Conservation (phyloP, 106 monocot genomes). For the Platanthera zijinensis region DNA sequence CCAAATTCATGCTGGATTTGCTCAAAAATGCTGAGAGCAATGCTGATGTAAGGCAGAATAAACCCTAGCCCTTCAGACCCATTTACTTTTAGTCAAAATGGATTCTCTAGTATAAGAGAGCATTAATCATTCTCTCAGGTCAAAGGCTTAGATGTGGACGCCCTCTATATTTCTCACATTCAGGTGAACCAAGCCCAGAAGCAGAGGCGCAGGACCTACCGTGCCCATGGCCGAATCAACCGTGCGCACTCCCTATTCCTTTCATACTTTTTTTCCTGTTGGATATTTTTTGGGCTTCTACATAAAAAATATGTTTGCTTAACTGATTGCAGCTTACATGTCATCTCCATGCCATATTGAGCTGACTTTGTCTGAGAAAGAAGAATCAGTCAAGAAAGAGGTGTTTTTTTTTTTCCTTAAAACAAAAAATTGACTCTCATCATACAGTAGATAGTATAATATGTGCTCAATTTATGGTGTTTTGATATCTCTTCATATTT, state of each 20-base stretch:
- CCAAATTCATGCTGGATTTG: conserved; percentile 48
- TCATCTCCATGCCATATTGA: conserved; percentile 93
- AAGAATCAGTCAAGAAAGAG: conserved; percentile 84
- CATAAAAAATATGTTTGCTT: neutral
- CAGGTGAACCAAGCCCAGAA: conserved; percentile 88
- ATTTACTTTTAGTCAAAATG: neutral
- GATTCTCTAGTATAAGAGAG: no score
- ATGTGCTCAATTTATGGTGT: neutral
- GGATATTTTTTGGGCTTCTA: neutral
- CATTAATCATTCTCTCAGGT: conserved; percentile 23
- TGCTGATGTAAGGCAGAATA: conserved; percentile 37
- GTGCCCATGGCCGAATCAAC: conserved; percentile 84
- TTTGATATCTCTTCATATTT: neutral
- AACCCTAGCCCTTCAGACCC: neutral
- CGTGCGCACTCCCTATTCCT: conserved; percentile 26
- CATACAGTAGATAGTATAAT: neutral
- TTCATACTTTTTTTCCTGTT: neutral
- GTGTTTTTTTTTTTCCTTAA: conserved; percentile 14
- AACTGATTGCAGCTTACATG: conserved; percentile 60
- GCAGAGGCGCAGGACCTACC: conserved; percentile 76
- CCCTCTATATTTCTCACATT: conserved; percentile 65
- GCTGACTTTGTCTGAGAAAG: conserved; percentile 81
- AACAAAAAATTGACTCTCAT: no score
- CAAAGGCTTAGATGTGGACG: conserved; percentile 80
- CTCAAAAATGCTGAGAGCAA: conserved; percentile 64